Conservation (phyloP, 2,329 filamentous ascomycete genomes). For the Aspergillus tanneri region DNA sequence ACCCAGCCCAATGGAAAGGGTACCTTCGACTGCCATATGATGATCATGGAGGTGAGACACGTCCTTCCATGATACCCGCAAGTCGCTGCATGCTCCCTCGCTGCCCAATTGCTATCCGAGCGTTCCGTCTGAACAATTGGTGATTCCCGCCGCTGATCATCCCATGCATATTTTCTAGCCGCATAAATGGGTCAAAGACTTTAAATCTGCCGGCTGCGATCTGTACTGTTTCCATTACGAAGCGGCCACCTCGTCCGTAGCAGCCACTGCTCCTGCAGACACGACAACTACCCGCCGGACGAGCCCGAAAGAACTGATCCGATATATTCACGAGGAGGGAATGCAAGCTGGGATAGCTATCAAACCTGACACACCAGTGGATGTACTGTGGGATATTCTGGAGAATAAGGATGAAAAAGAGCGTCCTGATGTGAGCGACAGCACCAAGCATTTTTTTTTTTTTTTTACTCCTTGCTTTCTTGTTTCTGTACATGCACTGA, state of each 20-base stretch:
- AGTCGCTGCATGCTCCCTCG: neutral
- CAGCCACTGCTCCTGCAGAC: slow-evolving; percentile 74
- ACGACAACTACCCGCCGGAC: slow-evolving; percentile 67
- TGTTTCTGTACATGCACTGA: slow-evolving; percentile 8
- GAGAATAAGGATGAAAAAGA: slow-evolving; percentile 71
- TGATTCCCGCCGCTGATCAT: slow-evolving; percentile 6
- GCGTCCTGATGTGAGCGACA: slow-evolving; percentile 74
- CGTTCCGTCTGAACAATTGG: neutral
- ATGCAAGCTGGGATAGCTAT: slow-evolving; percentile 93
- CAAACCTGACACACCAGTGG: slow-evolving; percentile 86
- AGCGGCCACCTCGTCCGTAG: slow-evolving; percentile 79
- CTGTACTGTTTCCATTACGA: slow-evolving; percentile 99
- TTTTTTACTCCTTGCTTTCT: neutral
- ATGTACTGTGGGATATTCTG: slow-evolving; percentile 88
- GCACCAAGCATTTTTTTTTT: too few species aligned
- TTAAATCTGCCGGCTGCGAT: slow-evolving; percentile 90
- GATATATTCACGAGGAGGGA: slow-evolving; percentile 83
- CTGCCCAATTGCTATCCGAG: neutral
- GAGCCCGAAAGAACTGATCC: slow-evolving; percentile 78
- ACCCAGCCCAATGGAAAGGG: slow-evolving; percentile 70
- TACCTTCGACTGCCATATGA: slow-evolving; percentile 99
- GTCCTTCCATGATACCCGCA: neutral
- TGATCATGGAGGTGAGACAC: slow-evolving; percentile 83
- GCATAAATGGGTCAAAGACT: slow-evolving; percentile 96
- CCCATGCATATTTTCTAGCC: slow-evolving; percentile 57